phyloP scores from a whole-genome alignment of 257 asterid species.

The Striga asiatica region DNA sequence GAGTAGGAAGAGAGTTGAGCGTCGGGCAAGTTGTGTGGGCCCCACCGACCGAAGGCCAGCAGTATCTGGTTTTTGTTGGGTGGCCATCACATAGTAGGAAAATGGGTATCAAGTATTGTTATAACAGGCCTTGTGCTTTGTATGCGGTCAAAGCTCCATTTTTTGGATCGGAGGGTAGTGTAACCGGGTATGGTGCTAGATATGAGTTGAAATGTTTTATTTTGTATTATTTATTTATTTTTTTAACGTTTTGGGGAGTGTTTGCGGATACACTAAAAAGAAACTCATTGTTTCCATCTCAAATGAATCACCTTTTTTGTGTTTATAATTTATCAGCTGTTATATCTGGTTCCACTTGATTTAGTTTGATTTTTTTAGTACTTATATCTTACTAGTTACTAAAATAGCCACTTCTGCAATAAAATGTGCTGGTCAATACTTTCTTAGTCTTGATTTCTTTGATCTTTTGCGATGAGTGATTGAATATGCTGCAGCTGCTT shows the following conservation, averaged over 20 bases:
- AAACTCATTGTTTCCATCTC: not conserved
- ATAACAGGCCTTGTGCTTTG: conserved; percentile 76
- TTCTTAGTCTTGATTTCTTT: not conserved
- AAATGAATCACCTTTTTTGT: not conserved
- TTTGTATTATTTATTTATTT: too few relatives aligned
- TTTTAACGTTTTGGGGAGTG: too few relatives aligned
- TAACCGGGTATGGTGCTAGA: conserved; percentile 24
- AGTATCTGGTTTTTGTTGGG: conserved; percentile 69
- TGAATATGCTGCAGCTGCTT: conserved; percentile 15
- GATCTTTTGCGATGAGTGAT: conserved; percentile 1
- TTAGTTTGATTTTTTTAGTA: too few relatives aligned
- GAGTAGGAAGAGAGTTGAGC: conserved; percentile 50
- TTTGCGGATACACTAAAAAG: too few relatives aligned
- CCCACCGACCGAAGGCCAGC: conserved; percentile 37
- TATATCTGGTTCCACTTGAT: not conserved
- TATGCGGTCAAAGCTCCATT: conserved; percentile 64
- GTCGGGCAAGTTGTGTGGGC: conserved; percentile 96
- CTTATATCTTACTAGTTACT: too few relatives aligned
- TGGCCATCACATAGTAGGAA: conserved; percentile 84
- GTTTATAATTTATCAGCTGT: not conserved
- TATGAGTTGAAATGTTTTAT: not conserved
- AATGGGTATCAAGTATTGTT: conserved; percentile 75
- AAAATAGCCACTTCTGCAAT: not conserved
- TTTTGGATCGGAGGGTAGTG: conserved; percentile 30
- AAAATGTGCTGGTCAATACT: too few relatives aligned